Conservation (phyloP, 441 rosid species). For the Rhodomyrtus psidioides region DNA sequence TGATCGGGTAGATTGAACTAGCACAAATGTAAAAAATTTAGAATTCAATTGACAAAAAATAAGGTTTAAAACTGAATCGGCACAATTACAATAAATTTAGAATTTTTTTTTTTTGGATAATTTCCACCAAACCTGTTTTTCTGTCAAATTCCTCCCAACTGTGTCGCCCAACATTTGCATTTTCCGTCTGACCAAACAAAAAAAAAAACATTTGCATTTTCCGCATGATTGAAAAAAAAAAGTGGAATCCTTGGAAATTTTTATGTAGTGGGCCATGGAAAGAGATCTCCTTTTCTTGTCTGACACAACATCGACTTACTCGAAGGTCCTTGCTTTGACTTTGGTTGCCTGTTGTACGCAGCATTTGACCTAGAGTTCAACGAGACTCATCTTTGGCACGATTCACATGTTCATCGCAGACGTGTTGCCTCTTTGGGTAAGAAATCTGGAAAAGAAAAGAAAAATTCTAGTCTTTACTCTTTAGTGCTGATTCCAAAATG, state of each 20-base stretch:
- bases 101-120: too few relatives aligned
- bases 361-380: neutral
- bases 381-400: neutral
- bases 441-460: too few relatives aligned
- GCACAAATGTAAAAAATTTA: too few relatives aligned
- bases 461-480: neutral
- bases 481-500: neutral
- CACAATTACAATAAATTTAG: too few relatives aligned
- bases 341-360: neutral
- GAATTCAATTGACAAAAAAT: too few relatives aligned
- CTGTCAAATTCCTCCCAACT: rapidly evolving
- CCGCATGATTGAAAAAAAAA: neutral
- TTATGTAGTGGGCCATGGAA: neutral
- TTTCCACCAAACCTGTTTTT: too few relatives aligned
- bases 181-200: neutral
- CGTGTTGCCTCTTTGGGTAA: neutral
- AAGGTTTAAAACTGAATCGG: too few relatives aligned
- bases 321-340: neutral
- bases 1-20: too few relatives aligned
- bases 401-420: neutral
- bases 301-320: neutral
- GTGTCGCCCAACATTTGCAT: too few relatives aligned
- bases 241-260: neutral
- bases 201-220: too few relatives aligned
- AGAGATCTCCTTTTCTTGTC: neutral